Conservation (phyloP, 208 protist species). For the Trypanosoma brucei region DNA sequence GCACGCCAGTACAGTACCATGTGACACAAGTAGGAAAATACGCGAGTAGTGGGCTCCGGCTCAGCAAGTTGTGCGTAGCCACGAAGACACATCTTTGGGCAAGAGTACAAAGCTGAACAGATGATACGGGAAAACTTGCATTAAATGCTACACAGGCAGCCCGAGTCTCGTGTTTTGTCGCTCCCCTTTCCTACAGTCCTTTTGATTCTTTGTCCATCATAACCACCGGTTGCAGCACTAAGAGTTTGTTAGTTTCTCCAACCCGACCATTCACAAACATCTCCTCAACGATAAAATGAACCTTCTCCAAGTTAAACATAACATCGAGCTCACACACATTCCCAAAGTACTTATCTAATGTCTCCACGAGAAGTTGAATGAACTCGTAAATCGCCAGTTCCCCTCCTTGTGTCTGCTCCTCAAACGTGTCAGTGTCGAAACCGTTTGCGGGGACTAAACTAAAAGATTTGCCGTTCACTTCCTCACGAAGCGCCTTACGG, state of each 20-base stretch:
- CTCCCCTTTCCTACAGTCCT: constrained; percentile 10
- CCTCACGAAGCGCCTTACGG: background rate
- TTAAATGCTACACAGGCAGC: no score
- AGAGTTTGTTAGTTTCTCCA: constrained; percentile 85
- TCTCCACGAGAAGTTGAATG: constrained; percentile 92
- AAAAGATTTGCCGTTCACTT: background rate
- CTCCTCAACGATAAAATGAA: constrained; percentile 91
- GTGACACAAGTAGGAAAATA: no score
- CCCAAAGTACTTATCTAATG: constrained; percentile 87
- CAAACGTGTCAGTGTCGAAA: constrained; percentile 3
- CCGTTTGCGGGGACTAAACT: background rate
- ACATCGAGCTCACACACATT: constrained; percentile 90
- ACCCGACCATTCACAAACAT: constrained; percentile 89
- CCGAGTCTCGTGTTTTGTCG: no score
- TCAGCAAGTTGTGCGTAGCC: no score
- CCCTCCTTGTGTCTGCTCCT: constrained; percentile 52
- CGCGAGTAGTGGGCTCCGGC: no score
- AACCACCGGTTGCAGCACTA: constrained; percentile 59
- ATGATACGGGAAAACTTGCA: no score
- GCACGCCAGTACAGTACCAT: no score
- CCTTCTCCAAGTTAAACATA: constrained; percentile 94
- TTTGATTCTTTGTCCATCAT: constrained; percentile 46
- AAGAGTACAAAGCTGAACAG: no score
- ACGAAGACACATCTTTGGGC: no score
- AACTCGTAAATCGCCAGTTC: constrained; percentile 91